Conservation (phyloP, 1,284 basidiomycete species). For the Sporisorium sorghi region DNA sequence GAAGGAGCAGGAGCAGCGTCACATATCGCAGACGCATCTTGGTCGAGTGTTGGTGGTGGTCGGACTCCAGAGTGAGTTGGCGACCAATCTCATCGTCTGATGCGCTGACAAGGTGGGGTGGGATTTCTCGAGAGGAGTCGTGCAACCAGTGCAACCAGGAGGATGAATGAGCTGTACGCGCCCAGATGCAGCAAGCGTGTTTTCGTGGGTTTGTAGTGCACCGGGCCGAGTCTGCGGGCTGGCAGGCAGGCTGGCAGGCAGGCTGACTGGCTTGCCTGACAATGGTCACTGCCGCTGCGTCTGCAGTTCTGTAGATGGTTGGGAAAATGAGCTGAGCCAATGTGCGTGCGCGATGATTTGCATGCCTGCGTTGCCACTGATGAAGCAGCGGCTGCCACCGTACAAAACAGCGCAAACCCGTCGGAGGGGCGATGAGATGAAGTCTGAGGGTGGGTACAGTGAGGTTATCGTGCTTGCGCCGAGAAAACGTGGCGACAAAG, state of each 20-base stretch:
- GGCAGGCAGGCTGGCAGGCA: no score
- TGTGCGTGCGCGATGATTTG: constrained; percentile 1
- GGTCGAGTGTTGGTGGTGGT: not conserved
- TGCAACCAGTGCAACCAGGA: not conserved
- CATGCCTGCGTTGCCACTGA: not conserved
- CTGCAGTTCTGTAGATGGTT: no score
- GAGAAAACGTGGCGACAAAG: not conserved
- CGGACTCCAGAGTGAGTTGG: not conserved
- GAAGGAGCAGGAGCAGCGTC: constrained; percentile 1
- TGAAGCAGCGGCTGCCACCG: not conserved
- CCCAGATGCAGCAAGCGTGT: not conserved
- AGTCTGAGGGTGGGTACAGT: not conserved
- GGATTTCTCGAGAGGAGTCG: not conserved
- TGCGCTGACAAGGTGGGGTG: not conserved
- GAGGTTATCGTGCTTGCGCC: not conserved
- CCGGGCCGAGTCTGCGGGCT: no score
- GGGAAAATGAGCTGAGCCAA: not conserved
- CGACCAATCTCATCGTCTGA: not conserved
- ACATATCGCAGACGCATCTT: constrained; percentile 7
- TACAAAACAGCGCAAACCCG: not conserved
- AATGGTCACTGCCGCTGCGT: not conserved
- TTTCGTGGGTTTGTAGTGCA: no score
- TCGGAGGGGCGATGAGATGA: constrained; percentile 1
- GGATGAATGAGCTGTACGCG: no score
- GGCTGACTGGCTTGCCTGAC: not conserved